Evolutionary conservation across 225 moss, liverwort and hornwort genomes (phyloP).

Genomic region (Anthoceros angustus): DNA sequence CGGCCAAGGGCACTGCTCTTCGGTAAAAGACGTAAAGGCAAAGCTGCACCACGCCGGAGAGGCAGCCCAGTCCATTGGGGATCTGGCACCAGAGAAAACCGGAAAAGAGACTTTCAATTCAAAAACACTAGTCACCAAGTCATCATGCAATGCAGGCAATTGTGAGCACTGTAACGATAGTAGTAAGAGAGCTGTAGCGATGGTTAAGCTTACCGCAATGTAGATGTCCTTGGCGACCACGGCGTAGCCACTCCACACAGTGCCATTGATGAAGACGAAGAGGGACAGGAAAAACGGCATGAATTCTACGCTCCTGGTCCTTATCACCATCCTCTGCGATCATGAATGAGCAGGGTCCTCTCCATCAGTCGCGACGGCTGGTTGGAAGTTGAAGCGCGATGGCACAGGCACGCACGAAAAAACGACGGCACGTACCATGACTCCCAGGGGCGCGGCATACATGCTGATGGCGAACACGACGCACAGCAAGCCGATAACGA

Average conservation of each 20-base stretch:
- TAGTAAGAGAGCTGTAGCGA: no score
- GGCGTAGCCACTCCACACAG: background rate
- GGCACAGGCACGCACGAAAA: no score
- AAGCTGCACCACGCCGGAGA: constrained; percentile 4
- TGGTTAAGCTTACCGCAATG: background rate
- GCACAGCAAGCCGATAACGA: background rate
- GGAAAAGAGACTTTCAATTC: no score
- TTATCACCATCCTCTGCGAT: background rate
- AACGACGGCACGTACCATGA: background rate
- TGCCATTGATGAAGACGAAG: background rate
- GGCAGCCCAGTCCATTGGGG: background rate
- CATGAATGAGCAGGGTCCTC: background rate
- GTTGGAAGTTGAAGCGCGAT: background rate
- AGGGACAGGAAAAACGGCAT: constrained; percentile 2
- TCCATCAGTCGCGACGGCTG: background rate
- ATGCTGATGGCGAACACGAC: constrained; percentile 4
- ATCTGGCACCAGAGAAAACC: background rate
- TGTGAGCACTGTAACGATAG: no score
- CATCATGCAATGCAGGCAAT: no score
- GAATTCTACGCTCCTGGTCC: constrained; percentile 1
- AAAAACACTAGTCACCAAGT: no score
- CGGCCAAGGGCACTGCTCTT: background rate
- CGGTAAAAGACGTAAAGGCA: constrained; percentile 1
- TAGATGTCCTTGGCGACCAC: background rate
- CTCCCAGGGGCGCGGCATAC: background rate